phyloP scores from a whole-genome alignment of 371 early-diverging fungal species.

The Nosema bombycis region DNA sequence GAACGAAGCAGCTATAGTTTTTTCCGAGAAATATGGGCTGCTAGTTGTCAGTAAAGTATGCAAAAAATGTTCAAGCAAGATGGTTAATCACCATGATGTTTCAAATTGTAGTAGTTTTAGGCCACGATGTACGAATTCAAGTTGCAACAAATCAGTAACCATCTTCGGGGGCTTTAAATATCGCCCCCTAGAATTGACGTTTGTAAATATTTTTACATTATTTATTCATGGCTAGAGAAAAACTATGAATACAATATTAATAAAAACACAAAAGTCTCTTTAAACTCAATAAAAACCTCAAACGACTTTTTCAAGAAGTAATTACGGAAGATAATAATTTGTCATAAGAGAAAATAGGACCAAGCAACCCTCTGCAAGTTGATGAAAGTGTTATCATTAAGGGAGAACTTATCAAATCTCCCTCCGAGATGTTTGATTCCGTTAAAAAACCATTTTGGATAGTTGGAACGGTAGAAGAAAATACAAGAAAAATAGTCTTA shows the following conservation, averaged over 20 bases:
- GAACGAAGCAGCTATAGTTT: background rate
- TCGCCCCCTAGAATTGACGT: background rate
- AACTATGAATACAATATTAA: conserved; percentile 18
- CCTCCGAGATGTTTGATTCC: background rate
- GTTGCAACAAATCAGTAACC: background rate
- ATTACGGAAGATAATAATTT: background rate
- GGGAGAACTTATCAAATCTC: background rate
- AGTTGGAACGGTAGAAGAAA: conserved; percentile 1
- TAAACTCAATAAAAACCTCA: background rate
- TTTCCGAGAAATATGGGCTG: background rate
- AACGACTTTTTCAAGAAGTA: no score
- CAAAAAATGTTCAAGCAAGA: background rate
- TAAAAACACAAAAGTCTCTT: background rate
- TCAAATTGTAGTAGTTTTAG: background rate
- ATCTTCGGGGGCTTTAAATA: background rate
- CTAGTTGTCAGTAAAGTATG: background rate
- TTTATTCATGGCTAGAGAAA: conserved; percentile 15
- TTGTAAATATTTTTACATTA: background rate
- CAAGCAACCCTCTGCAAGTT: background rate
- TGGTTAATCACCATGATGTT: background rate
- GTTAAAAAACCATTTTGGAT: background rate
- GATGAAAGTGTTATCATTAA: background rate
- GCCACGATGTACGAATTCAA: background rate
- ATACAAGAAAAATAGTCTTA: background rate
- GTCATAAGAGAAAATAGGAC: background rate